Base-by-base conservation (phyloP, 2,329 filamentous ascomycete species). In the Exophiala mesophila region DNA sequence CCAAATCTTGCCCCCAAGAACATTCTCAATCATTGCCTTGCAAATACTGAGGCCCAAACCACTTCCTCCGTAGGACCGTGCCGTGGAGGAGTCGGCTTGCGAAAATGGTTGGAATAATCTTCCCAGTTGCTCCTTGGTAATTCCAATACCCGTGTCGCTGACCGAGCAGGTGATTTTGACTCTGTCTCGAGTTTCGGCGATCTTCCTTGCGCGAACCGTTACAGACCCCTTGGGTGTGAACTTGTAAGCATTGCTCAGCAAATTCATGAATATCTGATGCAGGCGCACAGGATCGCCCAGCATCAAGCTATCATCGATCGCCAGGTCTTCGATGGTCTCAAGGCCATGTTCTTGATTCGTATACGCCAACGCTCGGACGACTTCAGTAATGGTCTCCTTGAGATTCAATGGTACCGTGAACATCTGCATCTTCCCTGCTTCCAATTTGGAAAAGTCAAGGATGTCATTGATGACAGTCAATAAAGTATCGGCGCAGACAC, bases 221-320 rank as follows among this genome's bases (percentile, higher is more conserved):
- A 81, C 67, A 34, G 65, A 72, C 2, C 77, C 77, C 1, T 62
- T 57, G 1, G 69, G 65, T 0, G 77, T 82, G 44, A 80, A 82
- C 55, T 82, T 82, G 56, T 82, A 67, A 0, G 78, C 71, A 52
- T 82, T 82, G 16, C 75, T 76, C 33, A 80, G 73, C 1, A 82
- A 53, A 44, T 82, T 82, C 76, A 80, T 79, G 39, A 82, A 68
- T 33, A 82, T 73, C 8, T 76, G 68, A 35, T 88, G 78, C 21
- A 94, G 71, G 24, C 88, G 77, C 8, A 88, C 86, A 6, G 88
- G 87, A 56, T 95, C 88, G 10, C 89, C 88, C 56, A 94, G 80
- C 3, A 95, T 86, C 34, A 88, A 60, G 19, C 78, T 64, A 2
- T 72, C 67, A 36, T 79, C 73, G 4, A 81, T 65, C 16, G 80